Percentiles rank a stretch among this genome's conserved stretches.
phyloP scores from a whole-genome alignment of 306 rosid genomes.

The Albizia julibrissin region DNA sequence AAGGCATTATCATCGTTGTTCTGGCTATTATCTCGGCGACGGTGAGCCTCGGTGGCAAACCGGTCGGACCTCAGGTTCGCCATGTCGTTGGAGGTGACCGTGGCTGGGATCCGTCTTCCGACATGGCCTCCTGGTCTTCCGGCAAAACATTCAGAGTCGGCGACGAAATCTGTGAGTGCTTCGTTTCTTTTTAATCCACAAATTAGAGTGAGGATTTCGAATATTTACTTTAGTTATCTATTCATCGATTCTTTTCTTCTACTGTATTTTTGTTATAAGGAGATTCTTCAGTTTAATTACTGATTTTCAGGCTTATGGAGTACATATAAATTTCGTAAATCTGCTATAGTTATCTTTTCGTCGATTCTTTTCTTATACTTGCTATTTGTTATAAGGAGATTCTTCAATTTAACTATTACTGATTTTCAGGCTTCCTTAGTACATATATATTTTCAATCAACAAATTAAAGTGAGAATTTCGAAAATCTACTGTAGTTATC shows the following conservation, averaged over 20 bases:
- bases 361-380: no score
- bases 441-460: background rate
- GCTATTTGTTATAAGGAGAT: background rate
- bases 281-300: background rate
- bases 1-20: slow-evolving; percentile 20
- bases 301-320: background rate
- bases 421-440: background rate
- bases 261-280: background rate
- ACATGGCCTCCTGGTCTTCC: slow-evolving; percentile 70
- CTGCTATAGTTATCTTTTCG: background rate
- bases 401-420: background rate
- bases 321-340: background rate
- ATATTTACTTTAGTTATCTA: background rate
- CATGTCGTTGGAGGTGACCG: slow-evolving; percentile 92
- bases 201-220: background rate
- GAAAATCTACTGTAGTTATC: background rate
- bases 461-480: background rate
- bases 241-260: background rate
- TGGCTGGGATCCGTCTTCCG: slow-evolving; percentile 78
- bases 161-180: slow-evolving; percentile 72
- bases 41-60: slow-evolving; percentile 35
- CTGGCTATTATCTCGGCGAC: slow-evolving; percentile 2
- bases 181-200: background rate
- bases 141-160: slow-evolving; percentile 63
- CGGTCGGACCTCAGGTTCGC: slow-evolving; percentile 50